Conservation (phyloP, 2,329 filamentous ascomycete species). For the Bipolaris zeicola region DNA sequence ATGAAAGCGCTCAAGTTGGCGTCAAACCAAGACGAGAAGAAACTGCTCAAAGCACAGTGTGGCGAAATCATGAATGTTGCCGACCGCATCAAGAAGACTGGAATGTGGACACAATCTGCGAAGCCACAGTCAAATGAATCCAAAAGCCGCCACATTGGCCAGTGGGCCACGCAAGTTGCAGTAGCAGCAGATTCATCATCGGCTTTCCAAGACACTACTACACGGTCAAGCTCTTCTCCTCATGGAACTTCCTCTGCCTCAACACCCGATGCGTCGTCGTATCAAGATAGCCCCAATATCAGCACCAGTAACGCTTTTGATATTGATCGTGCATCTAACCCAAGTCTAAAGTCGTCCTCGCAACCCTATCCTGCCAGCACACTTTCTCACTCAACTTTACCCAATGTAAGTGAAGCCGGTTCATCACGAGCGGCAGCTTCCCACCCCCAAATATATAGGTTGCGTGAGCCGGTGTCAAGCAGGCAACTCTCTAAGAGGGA, state of each 20-base stretch:
- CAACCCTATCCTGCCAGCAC: not conserved
- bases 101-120: constrained; percentile 30
- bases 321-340: not conserved
- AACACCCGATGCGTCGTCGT: constrained; percentile 9
- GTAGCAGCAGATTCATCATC: constrained; percentile 4
- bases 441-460: constrained; percentile 37
- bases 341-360: not conserved
- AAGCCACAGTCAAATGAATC: constrained; percentile 11
- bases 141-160: constrained; percentile 24
- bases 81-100: constrained; percentile 70
- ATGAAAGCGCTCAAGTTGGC: constrained; percentile 74
- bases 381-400: not conserved
- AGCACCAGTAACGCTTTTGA: not conserved
- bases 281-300: constrained; percentile 15
- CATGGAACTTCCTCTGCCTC: constrained; percentile 15
- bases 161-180: constrained; percentile 33
- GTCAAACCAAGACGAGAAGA: constrained; percentile 65
- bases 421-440: constrained; percentile 15
- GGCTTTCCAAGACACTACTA: constrained; percentile 2
- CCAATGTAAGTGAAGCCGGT: not conserved
- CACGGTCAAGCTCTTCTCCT: constrained; percentile 14
- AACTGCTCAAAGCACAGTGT: constrained; percentile 70
- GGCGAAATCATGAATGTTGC: constrained; percentile 72
- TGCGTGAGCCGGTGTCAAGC: constrained; percentile 58
- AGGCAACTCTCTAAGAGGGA: constrained; percentile 71